These are phyloP conservation scores for Tylopilus sp. DNA, from an alignment of 768 basidiomycete genomes.

Conservation along the genomic window DNA sequence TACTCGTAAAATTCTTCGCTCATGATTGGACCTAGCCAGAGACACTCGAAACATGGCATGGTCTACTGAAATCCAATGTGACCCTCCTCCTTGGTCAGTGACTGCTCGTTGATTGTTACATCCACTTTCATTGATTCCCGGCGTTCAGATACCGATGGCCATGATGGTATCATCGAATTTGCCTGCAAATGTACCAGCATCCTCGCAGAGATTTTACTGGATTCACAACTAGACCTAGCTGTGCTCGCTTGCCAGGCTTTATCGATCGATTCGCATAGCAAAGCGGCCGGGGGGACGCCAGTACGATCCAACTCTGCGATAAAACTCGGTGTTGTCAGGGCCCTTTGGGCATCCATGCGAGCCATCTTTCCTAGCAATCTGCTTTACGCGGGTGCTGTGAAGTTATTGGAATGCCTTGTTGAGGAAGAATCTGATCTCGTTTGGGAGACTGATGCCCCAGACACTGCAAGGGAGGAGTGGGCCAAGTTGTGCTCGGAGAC, in stretches of 20 bases:
- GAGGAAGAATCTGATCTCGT: constrained; percentile 45
- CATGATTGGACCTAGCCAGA: constrained; percentile 35
- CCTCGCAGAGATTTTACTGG: constrained; percentile 47
- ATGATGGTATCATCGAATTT: constrained; percentile 38
- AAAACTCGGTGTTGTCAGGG: constrained; percentile 54
- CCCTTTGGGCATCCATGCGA: constrained; percentile 54
- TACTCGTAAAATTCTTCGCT: background rate
- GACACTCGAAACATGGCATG: constrained; percentile 54
- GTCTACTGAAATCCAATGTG: constrained; percentile 50
- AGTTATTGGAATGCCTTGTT: constrained; percentile 48
- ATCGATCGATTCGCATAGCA: constrained; percentile 1
- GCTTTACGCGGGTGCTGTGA: constrained; percentile 43
- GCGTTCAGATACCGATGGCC: constrained; percentile 42
- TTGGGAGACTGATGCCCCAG: constrained; percentile 39
- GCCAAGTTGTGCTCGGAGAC: constrained; percentile 56
- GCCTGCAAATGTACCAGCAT: constrained; percentile 40
- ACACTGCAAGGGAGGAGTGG: constrained; percentile 55
- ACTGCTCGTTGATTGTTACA: constrained; percentile 3
- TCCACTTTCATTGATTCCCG: constrained; percentile 4
- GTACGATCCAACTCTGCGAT: constrained; percentile 42
- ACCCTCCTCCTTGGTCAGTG: constrained; percentile 52
- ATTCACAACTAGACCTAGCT: constrained; percentile 43
- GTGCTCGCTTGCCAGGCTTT: constrained; percentile 22
- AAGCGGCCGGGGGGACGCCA: constrained; percentile 2
- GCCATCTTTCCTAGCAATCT: constrained; percentile 39